Evolutionary conservation across 306 rosid genomes (phyloP), one percentile per base, ranked within the genome.

Genomic region (Acacia confusa): DNA sequence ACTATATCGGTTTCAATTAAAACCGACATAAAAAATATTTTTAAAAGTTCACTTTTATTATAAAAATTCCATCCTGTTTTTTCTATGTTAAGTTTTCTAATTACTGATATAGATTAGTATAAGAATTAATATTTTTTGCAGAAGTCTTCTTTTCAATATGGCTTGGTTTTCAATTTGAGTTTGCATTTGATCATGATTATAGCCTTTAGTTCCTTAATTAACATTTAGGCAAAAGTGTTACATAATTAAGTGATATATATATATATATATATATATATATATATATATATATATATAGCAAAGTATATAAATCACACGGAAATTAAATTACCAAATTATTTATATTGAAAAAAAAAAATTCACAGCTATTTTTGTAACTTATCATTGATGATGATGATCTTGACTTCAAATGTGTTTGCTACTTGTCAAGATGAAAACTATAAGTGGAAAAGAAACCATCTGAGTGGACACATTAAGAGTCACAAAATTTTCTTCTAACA

Each of bases 381-480:
- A 32, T 66, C 6, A 66, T 17, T 32, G 24, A 17, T 12, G 44
- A 66, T 9, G 44, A 66, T 66, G 44, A 66, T 66, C 14, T 66
- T 66, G 45, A 34, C 72, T 9, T 66, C 24, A 64, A 64, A 64
- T 12, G 43, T 36, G 47, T 19, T 38, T 43, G 74, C 66, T 19
- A 77, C 58, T 20, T 38, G 44, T 45, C 43, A 79, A 57, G 2
- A 53, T 53, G 10, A 9, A 84, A 68, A 9, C 61, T 44, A 19
- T 20, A 38, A 68, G 80, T 55, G 85, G 80, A 55, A 81, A 81
- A 72, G 77, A 48, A 66, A 72, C 73, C 24, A 57, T 57, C 34
- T 19, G 50, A 63, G 83, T 78, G 81, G 78, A 74, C 71, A 78
- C 64, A 85, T 70, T 64, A 22, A 60, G 81, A 75, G 47, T 78